These are phyloP conservation scores for Micromonas pusilla DNA, from an alignment of 139 green algal genomes.

Conservation along the genomic window DNA sequence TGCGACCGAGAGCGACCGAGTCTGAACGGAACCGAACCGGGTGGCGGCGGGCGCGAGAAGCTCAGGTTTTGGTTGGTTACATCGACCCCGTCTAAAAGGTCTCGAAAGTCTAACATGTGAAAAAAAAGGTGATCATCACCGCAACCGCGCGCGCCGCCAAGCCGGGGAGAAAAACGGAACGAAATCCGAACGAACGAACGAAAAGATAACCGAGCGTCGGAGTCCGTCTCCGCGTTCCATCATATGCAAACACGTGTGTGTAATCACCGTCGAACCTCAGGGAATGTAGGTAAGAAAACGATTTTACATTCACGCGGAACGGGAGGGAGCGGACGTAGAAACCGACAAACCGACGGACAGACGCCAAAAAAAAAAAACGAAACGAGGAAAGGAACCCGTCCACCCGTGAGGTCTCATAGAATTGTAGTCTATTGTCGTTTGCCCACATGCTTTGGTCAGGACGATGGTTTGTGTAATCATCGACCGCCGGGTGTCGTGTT, in stretches of 20 bases:
- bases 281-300: constrained; percentile 21
- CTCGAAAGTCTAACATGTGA: constrained; percentile 31
- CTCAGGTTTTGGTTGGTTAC: not conserved
- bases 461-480: not conserved
- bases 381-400: no score
- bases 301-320: not conserved
- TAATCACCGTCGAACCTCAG: constrained; percentile 16
- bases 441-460: not conserved
- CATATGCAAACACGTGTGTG: not conserved
- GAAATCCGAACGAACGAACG: not conserved
- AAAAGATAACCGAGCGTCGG: not conserved
- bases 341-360: not conserved
- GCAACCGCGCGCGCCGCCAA: not conserved
- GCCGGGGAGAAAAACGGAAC: not conserved
- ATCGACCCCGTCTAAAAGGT: constrained; percentile 26
- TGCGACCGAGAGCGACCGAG: no score
- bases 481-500: not conserved
- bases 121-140: constrained; percentile 20
- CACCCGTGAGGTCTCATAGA: constrained; percentile 8
- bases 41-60: no score
- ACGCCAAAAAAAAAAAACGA: not conserved
- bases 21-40: no score
- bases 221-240: not conserved
- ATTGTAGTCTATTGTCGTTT: constrained; percentile 25
- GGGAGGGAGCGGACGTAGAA: not conserved